These are phyloP conservation scores for Dendrobium chrysotoxum DNA, from an alignment of 106 monocot genomes.

Conservation along the genomic window DNA sequence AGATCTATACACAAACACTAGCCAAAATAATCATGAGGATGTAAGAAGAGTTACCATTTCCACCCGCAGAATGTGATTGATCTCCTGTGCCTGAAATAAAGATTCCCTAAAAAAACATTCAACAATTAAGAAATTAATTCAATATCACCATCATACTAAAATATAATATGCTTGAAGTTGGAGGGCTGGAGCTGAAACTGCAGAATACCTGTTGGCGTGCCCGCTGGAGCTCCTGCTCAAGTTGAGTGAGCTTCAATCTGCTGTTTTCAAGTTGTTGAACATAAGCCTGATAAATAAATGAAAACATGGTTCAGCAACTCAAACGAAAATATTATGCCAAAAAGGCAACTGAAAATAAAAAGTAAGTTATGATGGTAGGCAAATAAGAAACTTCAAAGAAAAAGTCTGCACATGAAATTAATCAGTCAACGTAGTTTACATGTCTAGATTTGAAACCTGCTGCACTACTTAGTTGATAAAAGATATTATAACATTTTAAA, in stretches of 20 bases:
- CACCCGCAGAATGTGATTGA: slow-evolving; percentile 42
- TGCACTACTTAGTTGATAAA: neutral
- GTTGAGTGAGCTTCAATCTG: slow-evolving; percentile 47
- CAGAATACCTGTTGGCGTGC: slow-evolving; percentile 42
- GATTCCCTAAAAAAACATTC: slow-evolving; percentile 35
- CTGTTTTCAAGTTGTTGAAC: slow-evolving; percentile 58
- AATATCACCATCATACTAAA: neutral
- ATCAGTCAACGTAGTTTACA: too few relatives aligned
- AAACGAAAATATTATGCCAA: neutral
- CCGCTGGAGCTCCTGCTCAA: slow-evolving; percentile 57
- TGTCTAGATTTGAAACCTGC: too few relatives aligned
- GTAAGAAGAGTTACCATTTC: slow-evolving; percentile 39
- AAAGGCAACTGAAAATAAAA: neutral
- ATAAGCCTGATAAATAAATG: slow-evolving; percentile 29
- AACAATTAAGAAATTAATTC: neutral
- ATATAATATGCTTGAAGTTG: neutral
- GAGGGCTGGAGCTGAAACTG: neutral
- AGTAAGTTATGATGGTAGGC: neutral
- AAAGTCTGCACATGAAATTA: too few relatives aligned
- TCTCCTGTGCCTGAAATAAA: slow-evolving; percentile 54
- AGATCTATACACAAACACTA: neutral
- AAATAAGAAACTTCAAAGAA: neutral
- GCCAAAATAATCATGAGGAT: neutral
- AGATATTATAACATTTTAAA: neutral
- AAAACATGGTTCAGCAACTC: neutral